Base-by-base conservation (phyloP, 2,329 filamentous ascomycete species). In the Rhinocladiella similis region DNA sequence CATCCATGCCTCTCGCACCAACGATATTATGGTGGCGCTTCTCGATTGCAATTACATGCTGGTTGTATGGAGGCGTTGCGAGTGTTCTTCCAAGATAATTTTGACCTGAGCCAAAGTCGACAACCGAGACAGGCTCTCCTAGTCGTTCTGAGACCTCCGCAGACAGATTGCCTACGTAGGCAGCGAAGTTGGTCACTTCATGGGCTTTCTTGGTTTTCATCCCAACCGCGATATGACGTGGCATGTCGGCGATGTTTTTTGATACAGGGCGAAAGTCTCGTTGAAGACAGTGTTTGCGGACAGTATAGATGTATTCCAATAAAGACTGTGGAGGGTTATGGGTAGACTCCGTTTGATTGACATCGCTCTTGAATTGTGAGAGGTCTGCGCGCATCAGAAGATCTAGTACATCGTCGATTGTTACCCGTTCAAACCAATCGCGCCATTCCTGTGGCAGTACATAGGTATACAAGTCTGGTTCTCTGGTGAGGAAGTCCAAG, bases 151-250 rank as follows among this genome's bases (percentile, higher is more conserved):
- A 76, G 41, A 87, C 81, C 1, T 83, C 75, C 1, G 76, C 69
- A 2, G 83, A 80, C 20, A 96, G 80, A 25, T 82, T 80, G 52
- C 90, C 82, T 50, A 97, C 83, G 66, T 93, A 97, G 61, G 83
- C 83, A n/a, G 93, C 89, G 68, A 97, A 97, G 68, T 94, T 86
- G 57, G 86, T 83, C 29, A 97, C 94, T 75, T 99, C 94, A 68
- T 99, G 94, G 1, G 90, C 81, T 73, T 99, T 99, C 72, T 99
- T 99, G 16, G 88, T 84, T 61, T 91, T 96, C 94, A 99, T 99
- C 3, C 94, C 94, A 13, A 96, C 83, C 0, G 89, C 83, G 14
- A 96, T 83, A 64, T 87, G 82, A 47, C 84, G 82, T 2, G 90
- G 85, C 19, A 96, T 68, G 18, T 66, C 53, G 13, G 67, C 67